Percentiles rank a stretch among this genome's conserved stretches.
phyloP scores from a whole-genome alignment of 2,329 filamentous ascomycete genomes.

The Meredithiella fracta region DNA sequence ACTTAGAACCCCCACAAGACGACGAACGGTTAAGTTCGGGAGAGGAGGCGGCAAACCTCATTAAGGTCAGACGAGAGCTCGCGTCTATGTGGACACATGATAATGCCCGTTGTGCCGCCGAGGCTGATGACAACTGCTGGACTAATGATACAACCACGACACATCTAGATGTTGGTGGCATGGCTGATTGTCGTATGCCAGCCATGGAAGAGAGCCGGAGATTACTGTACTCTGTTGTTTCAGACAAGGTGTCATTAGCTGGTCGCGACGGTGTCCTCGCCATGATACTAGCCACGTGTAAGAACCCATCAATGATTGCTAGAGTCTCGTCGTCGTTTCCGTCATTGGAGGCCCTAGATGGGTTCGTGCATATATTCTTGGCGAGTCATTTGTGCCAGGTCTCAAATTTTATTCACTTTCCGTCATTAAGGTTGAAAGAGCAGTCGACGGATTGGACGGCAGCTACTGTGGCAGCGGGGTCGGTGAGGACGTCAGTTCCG shows the following conservation, averaged over 20 bases:
- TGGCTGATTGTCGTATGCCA: conserved; percentile 15
- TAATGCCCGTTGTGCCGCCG: conserved; percentile 17
- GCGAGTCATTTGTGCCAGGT: conserved; percentile 39
- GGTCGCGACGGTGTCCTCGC: conserved; percentile 46
- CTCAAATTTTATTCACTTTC: conserved; percentile 44
- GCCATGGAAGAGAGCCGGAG: conserved; percentile 25
- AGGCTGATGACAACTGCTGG: conserved; percentile 28
- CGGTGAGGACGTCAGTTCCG: conserved; percentile 38
- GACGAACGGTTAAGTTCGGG: conserved; percentile 26
- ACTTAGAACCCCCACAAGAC: conserved; percentile 1
- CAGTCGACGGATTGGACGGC: conserved; percentile 43
- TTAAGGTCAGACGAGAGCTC: conserved; percentile 11
- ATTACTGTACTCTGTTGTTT: conserved; percentile 25
- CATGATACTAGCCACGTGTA: conserved; percentile 44
- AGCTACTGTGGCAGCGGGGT: conserved; percentile 43
- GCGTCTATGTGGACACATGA: conserved; percentile 9
- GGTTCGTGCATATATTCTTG: conserved; percentile 43
- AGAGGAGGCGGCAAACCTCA: conserved; percentile 20
- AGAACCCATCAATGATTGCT: conserved; percentile 30
- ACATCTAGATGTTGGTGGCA: conserved; percentile 22
- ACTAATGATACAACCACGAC: conserved; percentile 13
- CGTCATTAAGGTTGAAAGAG: conserved; percentile 38
- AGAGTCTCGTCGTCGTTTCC: conserved; percentile 45
- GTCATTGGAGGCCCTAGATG: conserved; percentile 42
- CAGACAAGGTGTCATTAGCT: conserved; percentile 29